Evolutionary conservation across 2,329 filamentous ascomycete genomes (phyloP), one percentile per base, ranked within the genome.

Genomic region (Plenodomus biglobosus): DNA sequence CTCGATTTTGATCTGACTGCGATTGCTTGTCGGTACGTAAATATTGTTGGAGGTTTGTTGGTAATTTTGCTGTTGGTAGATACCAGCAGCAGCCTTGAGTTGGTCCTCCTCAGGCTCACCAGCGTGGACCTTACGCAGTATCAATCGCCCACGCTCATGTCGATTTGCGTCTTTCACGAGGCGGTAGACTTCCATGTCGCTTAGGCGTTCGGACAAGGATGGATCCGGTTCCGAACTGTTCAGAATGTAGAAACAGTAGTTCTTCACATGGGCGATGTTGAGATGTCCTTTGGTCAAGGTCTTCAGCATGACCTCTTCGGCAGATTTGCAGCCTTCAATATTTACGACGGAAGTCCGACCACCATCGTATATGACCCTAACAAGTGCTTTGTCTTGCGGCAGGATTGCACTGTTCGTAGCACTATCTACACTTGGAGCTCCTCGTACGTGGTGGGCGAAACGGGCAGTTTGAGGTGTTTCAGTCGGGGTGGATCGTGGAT

Each of bases 171-270:
- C 91, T 64, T 90, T 91, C 72, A 95, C 95, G 45, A 97, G 89
- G 52, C 90, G 85, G 80, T 94, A 88, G 10, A 99, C 77, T 69
- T 99, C 94, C 3, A 85, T 86, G 64, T 99, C 94, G 27, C 86
- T 86, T 34, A 97, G 79, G 41, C 89, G 85, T 51, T 91, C 85
- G 69, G 90, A 95, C 65, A 91, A 85, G 41, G 81, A 82, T 22
- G 90, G 87, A 59, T 94, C 87, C 1, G 92, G 86, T 40, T 96
- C 90, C 34, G 90, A 78, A 42, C 92, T 92, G 58, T 90, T 86
- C 49, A 97, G 79, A 1, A 96, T 87, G 78, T 94, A 97, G 75
- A 99, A 97, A 76, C 92, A 96, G 75, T 96, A 97, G 66, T 95
- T 96, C 63, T 91, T 85, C 69, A 94, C 88, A 64, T 96, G 91